A percentile compares a stretch with the other conserved stretches of the same genome.
These are phyloP conservation scores for Taphrina betulina DNA, from an alignment of 1,139 yeast species.

Conservation along the genomic window DNA sequence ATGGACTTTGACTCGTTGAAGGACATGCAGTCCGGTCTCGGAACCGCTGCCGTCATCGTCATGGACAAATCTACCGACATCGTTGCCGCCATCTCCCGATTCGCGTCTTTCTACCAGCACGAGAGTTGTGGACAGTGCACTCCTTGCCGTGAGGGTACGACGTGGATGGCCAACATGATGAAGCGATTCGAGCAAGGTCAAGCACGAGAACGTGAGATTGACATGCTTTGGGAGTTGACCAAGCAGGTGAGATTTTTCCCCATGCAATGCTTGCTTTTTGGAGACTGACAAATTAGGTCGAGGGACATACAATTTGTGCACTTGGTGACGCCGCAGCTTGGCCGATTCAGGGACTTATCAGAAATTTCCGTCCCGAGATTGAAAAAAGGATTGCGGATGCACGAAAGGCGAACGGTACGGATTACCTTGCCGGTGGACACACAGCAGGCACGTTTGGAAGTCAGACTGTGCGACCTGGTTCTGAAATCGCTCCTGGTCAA, in stretches of 20 bases:
- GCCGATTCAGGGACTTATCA: constrained; percentile 86
- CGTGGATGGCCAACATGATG: constrained; percentile 81
- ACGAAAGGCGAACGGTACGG: constrained; percentile 12
- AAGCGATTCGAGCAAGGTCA: constrained; percentile 74
- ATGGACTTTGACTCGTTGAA: constrained; percentile 86
- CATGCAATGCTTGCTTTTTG: background rate
- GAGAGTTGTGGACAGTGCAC: constrained; percentile 94
- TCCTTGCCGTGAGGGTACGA: constrained; percentile 92
- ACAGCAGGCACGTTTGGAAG: constrained; percentile 18
- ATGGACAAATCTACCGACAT: constrained; percentile 83
- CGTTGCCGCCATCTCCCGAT: constrained; percentile 79
- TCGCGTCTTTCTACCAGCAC: constrained; percentile 78
- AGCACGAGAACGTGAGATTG: constrained; percentile 76
- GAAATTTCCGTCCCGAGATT: constrained; percentile 77
- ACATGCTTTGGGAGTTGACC: constrained; percentile 74
- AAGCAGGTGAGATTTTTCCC: constrained; percentile 56
- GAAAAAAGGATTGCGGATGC: constrained; percentile 60
- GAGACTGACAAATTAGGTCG: constrained; percentile 47
- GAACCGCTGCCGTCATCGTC: constrained; percentile 89
- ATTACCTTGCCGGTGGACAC: constrained; percentile 31
- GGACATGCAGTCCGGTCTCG: constrained; percentile 82
- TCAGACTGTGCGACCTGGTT: constrained; percentile 22
- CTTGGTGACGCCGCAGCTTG: constrained; percentile 91
- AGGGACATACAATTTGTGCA: constrained; percentile 89
- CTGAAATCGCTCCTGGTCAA: constrained; percentile 30